Evolutionary conservation across 495 filamentous ascomycete genomes (phyloP).

Genomic region (Neurospora sp.): DNA sequence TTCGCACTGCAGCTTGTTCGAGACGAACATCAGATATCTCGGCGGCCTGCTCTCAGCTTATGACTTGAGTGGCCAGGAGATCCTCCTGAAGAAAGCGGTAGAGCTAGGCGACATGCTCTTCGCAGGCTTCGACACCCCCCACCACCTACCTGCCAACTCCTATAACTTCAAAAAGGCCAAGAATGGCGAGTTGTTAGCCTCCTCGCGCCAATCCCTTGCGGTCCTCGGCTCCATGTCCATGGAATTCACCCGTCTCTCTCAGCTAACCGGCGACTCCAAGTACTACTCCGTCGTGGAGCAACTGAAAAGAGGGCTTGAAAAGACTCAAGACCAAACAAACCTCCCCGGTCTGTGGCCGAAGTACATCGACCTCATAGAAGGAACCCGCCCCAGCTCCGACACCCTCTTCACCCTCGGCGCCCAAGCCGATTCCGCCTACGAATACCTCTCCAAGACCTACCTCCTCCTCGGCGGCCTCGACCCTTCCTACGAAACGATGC

Average conservation of each 20-base stretch:
- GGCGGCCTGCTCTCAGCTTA: slow-evolving; percentile 71
- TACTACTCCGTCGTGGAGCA: slow-evolving; percentile 79
- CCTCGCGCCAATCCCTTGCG: slow-evolving; percentile 34
- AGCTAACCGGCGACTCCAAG: slow-evolving; percentile 67
- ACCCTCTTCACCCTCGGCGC: slow-evolving; percentile 57
- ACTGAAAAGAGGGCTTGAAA: slow-evolving; percentile 63
- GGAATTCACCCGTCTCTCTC: slow-evolving; percentile 78
- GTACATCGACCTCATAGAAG: slow-evolving; percentile 44
- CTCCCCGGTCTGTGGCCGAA: slow-evolving; percentile 79
- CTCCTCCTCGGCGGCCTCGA: slow-evolving; percentile 31
- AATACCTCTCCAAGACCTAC: slow-evolving; percentile 74
- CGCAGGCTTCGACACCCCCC: slow-evolving; percentile 80
- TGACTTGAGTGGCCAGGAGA: slow-evolving; percentile 51
- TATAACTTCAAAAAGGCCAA: slow-evolving; percentile 49
- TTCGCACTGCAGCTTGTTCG: slow-evolving; percentile 54
- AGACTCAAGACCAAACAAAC: slow-evolving; percentile 53
- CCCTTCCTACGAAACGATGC: slow-evolving; percentile 29
- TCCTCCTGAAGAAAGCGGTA: slow-evolving; percentile 66
- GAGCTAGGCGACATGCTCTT: slow-evolving; percentile 79
- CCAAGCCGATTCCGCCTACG: slow-evolving; percentile 71
- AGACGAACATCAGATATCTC: slow-evolving; percentile 71
- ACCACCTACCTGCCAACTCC: slow-evolving; percentile 70
- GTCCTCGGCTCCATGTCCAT: slow-evolving; percentile 69
- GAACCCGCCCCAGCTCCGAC: slow-evolving; percentile 17
- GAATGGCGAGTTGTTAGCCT: slow-evolving; percentile 45